A percentile compares a stretch with the other conserved stretches of the same genome.
phyloP scores from a whole-genome alignment of 495 filamentous ascomycete species.

The Penicillium salamii region DNA sequence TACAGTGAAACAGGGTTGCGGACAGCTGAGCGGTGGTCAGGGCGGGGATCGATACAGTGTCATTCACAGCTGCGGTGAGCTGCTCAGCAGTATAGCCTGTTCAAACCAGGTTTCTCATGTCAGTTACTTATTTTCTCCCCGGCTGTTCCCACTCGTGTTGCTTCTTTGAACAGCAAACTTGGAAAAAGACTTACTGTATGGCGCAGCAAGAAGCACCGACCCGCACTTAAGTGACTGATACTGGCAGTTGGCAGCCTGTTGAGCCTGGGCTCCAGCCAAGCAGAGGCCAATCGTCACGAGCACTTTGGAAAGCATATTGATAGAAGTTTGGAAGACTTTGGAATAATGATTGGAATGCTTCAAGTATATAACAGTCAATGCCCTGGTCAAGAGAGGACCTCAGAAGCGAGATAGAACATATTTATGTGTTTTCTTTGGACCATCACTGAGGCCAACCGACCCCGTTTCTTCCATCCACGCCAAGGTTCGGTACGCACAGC shows the following conservation, averaged over 20 bases:
- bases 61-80: slow-evolving; percentile 17
- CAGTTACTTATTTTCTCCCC: not conserved
- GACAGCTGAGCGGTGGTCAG: slow-evolving; percentile 11
- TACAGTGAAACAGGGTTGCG: slow-evolving; percentile 21
- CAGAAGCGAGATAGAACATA: not conserved
- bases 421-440: not conserved
- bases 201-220: slow-evolving; percentile 15
- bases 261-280: slow-evolving; percentile 15
- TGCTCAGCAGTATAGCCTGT: slow-evolving; percentile 16
- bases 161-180: no score
- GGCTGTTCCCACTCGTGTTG: no score
- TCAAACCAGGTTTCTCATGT: not conserved
- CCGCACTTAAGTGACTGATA: slow-evolving; percentile 22
- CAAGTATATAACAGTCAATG: not conserved
- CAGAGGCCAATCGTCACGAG: slow-evolving; percentile 6
- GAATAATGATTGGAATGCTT: not conserved
- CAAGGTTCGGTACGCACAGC: not conserved
- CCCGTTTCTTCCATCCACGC: not conserved
- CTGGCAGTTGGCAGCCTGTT: slow-evolving; percentile 18
- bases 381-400: not conserved
- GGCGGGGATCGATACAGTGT: slow-evolving; percentile 17
- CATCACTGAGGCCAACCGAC: not conserved
- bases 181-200: slow-evolving; percentile 9
- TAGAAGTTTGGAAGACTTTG: not conserved
- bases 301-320: slow-evolving; percentile 15